Base-by-base conservation (phyloP, 345 rosid species). In the Syzygium aromaticum region DNA sequence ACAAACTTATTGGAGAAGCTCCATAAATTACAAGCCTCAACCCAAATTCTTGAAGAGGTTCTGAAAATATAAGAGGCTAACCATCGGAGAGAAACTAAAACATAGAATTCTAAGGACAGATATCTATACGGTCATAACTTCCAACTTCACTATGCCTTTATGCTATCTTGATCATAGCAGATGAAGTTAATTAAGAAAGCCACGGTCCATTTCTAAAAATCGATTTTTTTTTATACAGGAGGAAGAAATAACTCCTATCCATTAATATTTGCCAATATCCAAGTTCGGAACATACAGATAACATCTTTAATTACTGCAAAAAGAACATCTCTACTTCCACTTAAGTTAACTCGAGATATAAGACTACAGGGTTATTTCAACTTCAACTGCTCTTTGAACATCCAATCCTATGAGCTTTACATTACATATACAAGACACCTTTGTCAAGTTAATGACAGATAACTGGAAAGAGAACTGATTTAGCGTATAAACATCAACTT, bases 381-480 rank as follows among this genome's bases (percentile, higher is more conserved):
- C 92, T 92, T 84, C 82, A 73, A 92, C 95, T 88, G 91, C 93
- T 84, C 25, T 84, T 54, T 54, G 64, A 84, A 38, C 64, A 33
- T 84, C 25, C 49, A 73, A 73, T 73, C 82, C 49, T 38, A 73
- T 73, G 82, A 73, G 23, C 49, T 73, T 19, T 21, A 10, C 46
- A 73, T 73, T 73, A 38, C 49, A 33, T 73, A 73, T 38, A 38
- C 38, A 2, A 0, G 38, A 38, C 27, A 21, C 23, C 82, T 33
- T 67, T 17, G 23, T 73, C 82, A 73, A 73, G 82, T 73, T 73
- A 38, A 19, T 73, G 25, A 73, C 19, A 86, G 54, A 77, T 59
- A 61, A 85, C 63, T 22, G 51, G 87, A 86, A 54, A 43, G 80
- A 54, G 38, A 30, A 84, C 27, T n/a, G 17, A 83, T 85, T 85